Conservation (phyloP, 305 asterid genomes). For the Solanum hybrid region DNA sequence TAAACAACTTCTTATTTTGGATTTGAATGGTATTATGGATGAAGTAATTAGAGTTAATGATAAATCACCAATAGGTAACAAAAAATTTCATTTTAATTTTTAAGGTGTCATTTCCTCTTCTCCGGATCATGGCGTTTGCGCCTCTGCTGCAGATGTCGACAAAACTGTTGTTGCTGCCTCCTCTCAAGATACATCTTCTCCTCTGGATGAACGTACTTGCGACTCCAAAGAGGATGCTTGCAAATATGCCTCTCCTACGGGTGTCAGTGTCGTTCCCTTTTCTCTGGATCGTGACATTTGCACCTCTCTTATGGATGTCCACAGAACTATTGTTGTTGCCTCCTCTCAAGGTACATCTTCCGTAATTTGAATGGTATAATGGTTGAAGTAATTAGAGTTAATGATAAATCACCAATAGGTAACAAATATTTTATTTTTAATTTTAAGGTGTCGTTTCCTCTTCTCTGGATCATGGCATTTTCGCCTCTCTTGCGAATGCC, state of each 20-base stretch:
- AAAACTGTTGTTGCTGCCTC: no score
- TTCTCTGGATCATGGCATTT: background rate
- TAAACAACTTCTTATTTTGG: no score
- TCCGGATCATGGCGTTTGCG: background rate
- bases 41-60: background rate
- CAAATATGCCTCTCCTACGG: no score
- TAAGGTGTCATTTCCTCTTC: background rate
- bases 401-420: background rate
- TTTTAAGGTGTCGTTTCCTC: background rate
- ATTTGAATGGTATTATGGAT: background rate
- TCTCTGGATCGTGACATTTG: no score
- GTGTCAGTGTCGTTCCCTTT: no score
- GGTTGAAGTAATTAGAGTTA: background rate
- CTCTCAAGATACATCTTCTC: no score
- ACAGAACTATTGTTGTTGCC: no score
- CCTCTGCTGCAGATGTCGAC: no score
- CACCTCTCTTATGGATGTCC: no score
- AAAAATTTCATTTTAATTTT: no score
- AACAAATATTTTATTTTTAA: background rate
- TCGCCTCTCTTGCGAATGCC: background rate
- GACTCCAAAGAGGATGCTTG: no score
- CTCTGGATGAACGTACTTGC: no score
- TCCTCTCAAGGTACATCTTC: background rate
- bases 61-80: background rate
- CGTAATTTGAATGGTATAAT: background rate